These are phyloP conservation scores for Avena atlantica DNA, from an alignment of 176 grass and related monocot genomes.

Conservation along the genomic window DNA sequence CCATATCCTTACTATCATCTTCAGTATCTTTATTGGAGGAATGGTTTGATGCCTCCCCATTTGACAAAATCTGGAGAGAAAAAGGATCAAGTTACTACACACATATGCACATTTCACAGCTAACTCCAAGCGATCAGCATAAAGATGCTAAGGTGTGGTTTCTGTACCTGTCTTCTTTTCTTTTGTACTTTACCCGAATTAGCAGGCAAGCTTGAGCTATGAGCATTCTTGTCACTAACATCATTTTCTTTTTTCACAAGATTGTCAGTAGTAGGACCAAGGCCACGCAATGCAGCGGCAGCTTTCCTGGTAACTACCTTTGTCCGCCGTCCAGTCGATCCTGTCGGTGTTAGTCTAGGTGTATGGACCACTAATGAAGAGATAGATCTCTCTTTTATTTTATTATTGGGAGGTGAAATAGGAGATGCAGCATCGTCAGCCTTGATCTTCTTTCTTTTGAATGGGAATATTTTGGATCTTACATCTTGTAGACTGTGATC, in stretches of 20 bases:
- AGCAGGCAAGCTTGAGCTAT: conserved; percentile 50
- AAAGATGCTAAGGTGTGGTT: conserved; percentile 17
- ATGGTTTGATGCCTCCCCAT: conserved; percentile 57
- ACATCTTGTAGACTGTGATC: conserved; percentile 87
- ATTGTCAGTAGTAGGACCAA: conserved; percentile 55
- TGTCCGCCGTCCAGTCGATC: conserved; percentile 68
- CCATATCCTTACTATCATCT: conserved; percentile 46
- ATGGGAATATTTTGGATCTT: conserved; percentile 80
- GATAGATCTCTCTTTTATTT: conserved; percentile 74
- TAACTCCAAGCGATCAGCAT: conserved; percentile 14
- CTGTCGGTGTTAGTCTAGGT: conserved; percentile 61
- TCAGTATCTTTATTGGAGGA: conserved; percentile 53
- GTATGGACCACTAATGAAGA: conserved; percentile 77
- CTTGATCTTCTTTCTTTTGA: conserved; percentile 80
- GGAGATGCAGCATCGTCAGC: conserved; percentile 58
- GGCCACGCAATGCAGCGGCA: conserved; percentile 52
- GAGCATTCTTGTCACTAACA: conserved; percentile 49
- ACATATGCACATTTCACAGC: conserved; percentile 23
- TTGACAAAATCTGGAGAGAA: conserved; percentile 59
- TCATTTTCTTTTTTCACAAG: conserved; percentile 65
- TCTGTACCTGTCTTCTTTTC: conserved; percentile 64
- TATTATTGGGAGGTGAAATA: conserved; percentile 54
- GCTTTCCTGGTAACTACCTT: conserved; percentile 76
- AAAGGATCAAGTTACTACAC: conserved; percentile 14
- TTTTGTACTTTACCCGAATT: conserved; percentile 52